Percentiles rank a stretch among this genome's conserved stretches.
Conservation (phyloP, 257 asterid species). For the Plantago elongata region DNA sequence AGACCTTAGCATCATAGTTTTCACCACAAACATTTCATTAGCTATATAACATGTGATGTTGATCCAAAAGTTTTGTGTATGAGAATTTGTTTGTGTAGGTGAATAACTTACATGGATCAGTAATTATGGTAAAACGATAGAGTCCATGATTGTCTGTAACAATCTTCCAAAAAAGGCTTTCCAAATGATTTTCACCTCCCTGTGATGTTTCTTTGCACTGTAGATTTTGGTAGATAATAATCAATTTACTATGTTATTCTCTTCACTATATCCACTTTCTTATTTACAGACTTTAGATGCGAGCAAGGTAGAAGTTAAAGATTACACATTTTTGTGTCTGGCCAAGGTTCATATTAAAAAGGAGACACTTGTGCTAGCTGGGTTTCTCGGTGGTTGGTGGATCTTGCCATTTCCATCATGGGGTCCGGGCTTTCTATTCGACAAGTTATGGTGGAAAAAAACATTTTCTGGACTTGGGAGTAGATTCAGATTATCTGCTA, state of each 20-base stretch:
- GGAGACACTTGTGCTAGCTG: slow-evolving; percentile 24
- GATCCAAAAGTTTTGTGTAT: too few relatives aligned
- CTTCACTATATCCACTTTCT: not conserved
- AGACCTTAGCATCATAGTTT: too few relatives aligned
- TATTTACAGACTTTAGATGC: slow-evolving; percentile 21
- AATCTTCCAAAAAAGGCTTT: not conserved
- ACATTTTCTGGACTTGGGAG: slow-evolving; percentile 20
- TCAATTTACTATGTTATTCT: not conserved
- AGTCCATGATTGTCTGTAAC: too few relatives aligned
- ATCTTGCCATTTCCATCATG: slow-evolving; percentile 27
- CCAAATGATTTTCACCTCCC: not conserved
- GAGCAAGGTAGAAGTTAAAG: slow-evolving; percentile 28
- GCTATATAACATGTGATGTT: too few relatives aligned
- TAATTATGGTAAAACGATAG: too few relatives aligned
- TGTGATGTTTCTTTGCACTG: not conserved
- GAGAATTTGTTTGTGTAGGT: too few relatives aligned
- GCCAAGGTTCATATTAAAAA: slow-evolving; percentile 29
- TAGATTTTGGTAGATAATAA: not conserved
- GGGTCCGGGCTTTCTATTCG: slow-evolving; percentile 11
- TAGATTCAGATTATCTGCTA: slow-evolving; percentile 24
- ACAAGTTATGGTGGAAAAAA: slow-evolving; percentile 21
- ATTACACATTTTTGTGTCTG: slow-evolving; percentile 25
- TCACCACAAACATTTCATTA: too few relatives aligned
- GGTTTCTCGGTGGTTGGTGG: slow-evolving; percentile 46
- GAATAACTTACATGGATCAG: too few relatives aligned